Conservation (phyloP, 495 filamentous ascomycete species). For the Penicillium silybi region DNA sequence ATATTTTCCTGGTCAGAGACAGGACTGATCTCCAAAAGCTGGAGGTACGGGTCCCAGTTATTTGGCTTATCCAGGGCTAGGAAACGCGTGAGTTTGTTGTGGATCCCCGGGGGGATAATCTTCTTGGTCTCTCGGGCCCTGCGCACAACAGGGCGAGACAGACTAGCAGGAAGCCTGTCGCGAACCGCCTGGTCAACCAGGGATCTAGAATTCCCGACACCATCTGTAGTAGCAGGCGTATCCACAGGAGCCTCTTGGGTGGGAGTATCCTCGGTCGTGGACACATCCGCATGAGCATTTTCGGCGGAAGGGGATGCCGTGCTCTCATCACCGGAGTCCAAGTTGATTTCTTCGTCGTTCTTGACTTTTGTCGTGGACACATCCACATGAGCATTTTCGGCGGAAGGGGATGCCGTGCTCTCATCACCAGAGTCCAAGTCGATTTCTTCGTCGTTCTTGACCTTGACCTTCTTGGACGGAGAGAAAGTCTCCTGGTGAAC, state of each 20-base stretch:
- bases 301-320: not conserved
- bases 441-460: slow-evolving; percentile 26
- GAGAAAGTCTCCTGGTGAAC: not conserved
- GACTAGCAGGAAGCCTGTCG: slow-evolving; percentile 63
- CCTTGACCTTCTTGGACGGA: not conserved
- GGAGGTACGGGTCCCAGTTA: slow-evolving; percentile 66
- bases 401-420: not conserved
- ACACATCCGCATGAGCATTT: too few species aligned
- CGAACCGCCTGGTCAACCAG: slow-evolving; percentile 56
- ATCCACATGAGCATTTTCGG: too few species aligned
- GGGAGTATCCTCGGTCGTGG: too few species aligned
- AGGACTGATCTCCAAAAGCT: slow-evolving; percentile 61
- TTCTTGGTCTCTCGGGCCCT: slow-evolving; percentile 27
- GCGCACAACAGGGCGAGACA: slow-evolving; percentile 33
- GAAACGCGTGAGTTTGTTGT: slow-evolving; percentile 75
- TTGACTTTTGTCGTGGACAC: too few species aligned
- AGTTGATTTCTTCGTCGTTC: slow-evolving; percentile 26
- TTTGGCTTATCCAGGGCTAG: slow-evolving; percentile 87
- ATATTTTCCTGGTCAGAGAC: slow-evolving; percentile 22
- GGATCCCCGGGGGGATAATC: slow-evolving; percentile 49
- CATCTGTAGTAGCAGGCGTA: not conserved
- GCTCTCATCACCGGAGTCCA: not conserved
- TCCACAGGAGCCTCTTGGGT: not conserved
- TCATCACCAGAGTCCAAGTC: not conserved
- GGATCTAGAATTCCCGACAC: not conserved